phyloP scores from a whole-genome alignment of 768 basidiomycete species.

The Boletus sp. region DNA sequence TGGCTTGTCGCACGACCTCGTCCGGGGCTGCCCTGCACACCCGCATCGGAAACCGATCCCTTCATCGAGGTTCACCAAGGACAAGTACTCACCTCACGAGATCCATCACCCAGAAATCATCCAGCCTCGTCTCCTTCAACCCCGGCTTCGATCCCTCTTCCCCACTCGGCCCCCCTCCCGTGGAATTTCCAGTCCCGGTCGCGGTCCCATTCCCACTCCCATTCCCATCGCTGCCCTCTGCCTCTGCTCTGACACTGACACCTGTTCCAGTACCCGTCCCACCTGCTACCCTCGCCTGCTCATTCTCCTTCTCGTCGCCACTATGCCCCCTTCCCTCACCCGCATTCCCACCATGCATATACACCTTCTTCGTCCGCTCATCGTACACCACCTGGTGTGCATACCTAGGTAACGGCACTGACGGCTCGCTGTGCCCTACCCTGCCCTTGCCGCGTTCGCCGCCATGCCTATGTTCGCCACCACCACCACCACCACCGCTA shows the following conservation, averaged over 20 bases:
- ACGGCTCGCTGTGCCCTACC: slow-evolving; percentile 13
- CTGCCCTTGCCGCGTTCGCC: neutral
- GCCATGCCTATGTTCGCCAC: neutral
- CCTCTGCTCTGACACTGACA: neutral
- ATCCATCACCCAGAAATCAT: slow-evolving; percentile 78
- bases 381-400: slow-evolving; percentile 81
- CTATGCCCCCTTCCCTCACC: slow-evolving; percentile 35
- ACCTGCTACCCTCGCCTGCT: neutral
- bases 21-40: slow-evolving; percentile 52
- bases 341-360: slow-evolving; percentile 76
- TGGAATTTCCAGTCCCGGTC: slow-evolving; percentile 7
- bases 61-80: neutral
- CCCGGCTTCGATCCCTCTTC: slow-evolving; percentile 5
- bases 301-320: slow-evolving; percentile 26
- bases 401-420: slow-evolving; percentile 58
- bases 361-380: slow-evolving; percentile 49
- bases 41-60: neutral
- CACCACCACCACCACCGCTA: neutral
- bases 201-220: neutral
- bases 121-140: slow-evolving; percentile 47
- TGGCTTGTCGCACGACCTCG: slow-evolving; percentile 62
- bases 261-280: neutral
- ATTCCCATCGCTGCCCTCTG: neutral
- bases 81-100: slow-evolving; percentile 50
- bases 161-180: slow-evolving; percentile 12